Base-by-base conservation (phyloP, 257 asterid species). In the Oldenlandia corymbosa region DNA sequence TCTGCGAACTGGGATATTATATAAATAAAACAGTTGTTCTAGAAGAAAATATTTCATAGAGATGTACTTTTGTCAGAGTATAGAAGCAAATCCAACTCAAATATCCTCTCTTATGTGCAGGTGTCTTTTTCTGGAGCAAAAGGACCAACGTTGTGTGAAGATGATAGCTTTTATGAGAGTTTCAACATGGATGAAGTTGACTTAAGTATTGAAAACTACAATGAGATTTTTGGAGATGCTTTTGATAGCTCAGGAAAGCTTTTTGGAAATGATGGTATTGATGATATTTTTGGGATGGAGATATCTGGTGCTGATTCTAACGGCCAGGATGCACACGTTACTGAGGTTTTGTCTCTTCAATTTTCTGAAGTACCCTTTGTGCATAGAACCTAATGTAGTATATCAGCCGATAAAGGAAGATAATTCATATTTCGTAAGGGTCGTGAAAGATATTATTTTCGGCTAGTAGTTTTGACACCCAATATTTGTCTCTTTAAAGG, bases 101-200 rank as follows among this genome's bases (percentile, higher is more conserved):
- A 75, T 57, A 50, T n/a, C 56, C 30, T 41, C 64, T n/a, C 57
- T 41, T 20, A n/a, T 18, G 37, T 79, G 73, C 83, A 92, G 97
- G 83, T 71, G 45, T 62, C 61, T 62, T 62, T 71, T 76, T 62
- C 87, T 55, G 88, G 68, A 69, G 77, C 60, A 50, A 80, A 76
- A 75, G 90, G 76, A 36, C 67, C 79, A 32, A 58, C 69, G 16
- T 71, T 65, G 70, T 68, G 49, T 54, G 83, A 78, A 31, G 80
- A 79, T 60, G 75, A 74, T 64, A 58, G 63, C 60, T 78, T 87
- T 70, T 80, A 68, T 67, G 91, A 78, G 55, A 82, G 78, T 71
- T 80, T 79, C 62, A 77, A 68, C 67, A 71, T 87, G 80, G 95
- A 87, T 66, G 97, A 87, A 69, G 81, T 79, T 67, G 95, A 85